Percentiles rank a stretch among this genome's conserved stretches.
Evolutionary conservation across 345 rosid species (phyloP).

Genomic region (Kernera saxatilis): DNA sequence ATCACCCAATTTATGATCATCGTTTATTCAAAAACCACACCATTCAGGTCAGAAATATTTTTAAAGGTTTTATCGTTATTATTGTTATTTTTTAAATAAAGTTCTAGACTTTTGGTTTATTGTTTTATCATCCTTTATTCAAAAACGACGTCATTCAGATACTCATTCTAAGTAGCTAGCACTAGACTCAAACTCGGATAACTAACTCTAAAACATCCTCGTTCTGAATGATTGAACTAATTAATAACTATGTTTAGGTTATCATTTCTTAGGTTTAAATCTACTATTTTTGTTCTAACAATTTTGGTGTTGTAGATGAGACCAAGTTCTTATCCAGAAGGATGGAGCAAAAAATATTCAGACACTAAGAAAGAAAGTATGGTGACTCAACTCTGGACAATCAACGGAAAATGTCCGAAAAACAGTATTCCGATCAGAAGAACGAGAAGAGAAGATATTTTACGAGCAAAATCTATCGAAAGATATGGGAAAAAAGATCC

Average conservation of each 20-base stretch:
- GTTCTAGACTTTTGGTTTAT: background rate
- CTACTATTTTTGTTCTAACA: background rate
- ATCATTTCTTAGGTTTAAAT: background rate
- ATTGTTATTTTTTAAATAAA: background rate
- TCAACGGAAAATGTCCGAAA: background rate
- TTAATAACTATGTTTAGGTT: background rate
- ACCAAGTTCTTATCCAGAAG: slow-evolving; percentile 8
- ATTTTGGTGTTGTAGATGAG: slow-evolving; percentile 5
- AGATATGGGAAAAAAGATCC: background rate
- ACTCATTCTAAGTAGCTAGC: background rate
- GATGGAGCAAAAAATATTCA: background rate
- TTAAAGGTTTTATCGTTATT: background rate
- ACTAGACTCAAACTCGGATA: background rate
- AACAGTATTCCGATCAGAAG: slow-evolving; percentile 8
- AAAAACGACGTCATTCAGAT: background rate
- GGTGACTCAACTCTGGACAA: background rate
- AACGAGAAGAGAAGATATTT: background rate
- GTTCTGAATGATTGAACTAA: background rate
- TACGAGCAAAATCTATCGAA: background rate
- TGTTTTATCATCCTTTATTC: background rate
- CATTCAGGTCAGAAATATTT: slow-evolving; percentile 13
- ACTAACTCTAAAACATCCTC: background rate
- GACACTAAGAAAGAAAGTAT: no score
- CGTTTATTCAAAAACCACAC: slow-evolving; percentile 7
- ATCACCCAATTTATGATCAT: slow-evolving; percentile 10